Evolutionary conservation across 306 rosid species (phyloP).

Genomic region (Cucurbita ficifolia): DNA sequence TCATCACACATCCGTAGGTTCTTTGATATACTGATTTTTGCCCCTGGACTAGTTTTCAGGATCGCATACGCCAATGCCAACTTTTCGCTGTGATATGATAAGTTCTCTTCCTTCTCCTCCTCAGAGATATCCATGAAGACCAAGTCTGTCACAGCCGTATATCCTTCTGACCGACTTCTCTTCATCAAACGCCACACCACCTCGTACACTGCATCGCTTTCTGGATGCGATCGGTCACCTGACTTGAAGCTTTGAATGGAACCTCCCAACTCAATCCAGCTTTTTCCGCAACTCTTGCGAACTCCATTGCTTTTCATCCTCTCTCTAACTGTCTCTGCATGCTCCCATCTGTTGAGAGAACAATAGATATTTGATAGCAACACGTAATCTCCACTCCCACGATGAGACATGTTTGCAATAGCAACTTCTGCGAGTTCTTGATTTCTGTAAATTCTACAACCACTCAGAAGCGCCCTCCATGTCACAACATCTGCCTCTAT

Average conservation of each 20-base stretch:
- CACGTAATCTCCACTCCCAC: slow-evolving; percentile 53
- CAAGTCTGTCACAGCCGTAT: slow-evolving; percentile 40
- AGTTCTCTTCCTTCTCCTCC: slow-evolving; percentile 63
- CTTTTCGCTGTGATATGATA: slow-evolving; percentile 43
- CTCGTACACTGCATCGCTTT: slow-evolving; percentile 30
- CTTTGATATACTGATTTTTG: slow-evolving; percentile 44
- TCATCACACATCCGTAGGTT: slow-evolving; percentile 32
- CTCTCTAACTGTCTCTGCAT: slow-evolving; percentile 47
- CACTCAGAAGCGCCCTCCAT: slow-evolving; percentile 60
- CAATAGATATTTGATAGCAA: slow-evolving; percentile 60
- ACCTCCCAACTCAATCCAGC: slow-evolving; percentile 51
- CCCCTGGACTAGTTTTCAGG: slow-evolving; percentile 51
- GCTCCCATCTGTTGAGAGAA: slow-evolving; percentile 42
- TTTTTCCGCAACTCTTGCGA: slow-evolving; percentile 42
- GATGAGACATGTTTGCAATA: slow-evolving; percentile 34
- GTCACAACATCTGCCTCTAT: slow-evolving; percentile 57
- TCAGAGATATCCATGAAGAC: slow-evolving; percentile 73
- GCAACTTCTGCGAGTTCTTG: slow-evolving; percentile 50
- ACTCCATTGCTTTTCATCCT: slow-evolving; percentile 38
- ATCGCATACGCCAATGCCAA: slow-evolving; percentile 55
- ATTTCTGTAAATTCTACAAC: slow-evolving; percentile 39
- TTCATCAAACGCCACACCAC: slow-evolving; percentile 44
- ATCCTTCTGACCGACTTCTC: slow-evolving; percentile 38
- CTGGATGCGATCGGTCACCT: slow-evolving; percentile 40
- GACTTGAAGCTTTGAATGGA: slow-evolving; percentile 44